Conservation (phyloP, 768 basidiomycete species). For the Pleurotus tuber-regium region DNA sequence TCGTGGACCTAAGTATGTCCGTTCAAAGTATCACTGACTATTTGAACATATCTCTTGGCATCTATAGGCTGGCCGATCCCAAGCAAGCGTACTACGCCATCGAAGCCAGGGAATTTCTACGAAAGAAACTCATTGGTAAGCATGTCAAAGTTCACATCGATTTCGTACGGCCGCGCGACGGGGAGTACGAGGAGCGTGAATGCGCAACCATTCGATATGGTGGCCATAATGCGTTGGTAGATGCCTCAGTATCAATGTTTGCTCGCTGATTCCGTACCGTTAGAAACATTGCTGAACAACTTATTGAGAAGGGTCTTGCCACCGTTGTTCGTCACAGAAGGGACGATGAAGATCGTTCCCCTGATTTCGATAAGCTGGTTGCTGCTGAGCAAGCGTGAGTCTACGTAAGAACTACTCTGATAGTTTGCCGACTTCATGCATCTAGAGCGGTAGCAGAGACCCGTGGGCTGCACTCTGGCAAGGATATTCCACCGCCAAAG, state of each 20-base stretch:
- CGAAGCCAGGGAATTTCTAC: conserved; percentile 90
- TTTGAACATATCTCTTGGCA: conserved; percentile 2
- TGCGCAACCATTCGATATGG: conserved; percentile 88
- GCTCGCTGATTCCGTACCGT: conserved; percentile 1
- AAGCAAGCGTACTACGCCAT: conserved; percentile 86
- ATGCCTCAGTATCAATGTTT: conserved; percentile 2
- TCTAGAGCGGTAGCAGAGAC: conserved; percentile 71
- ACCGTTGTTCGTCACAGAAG: conserved; percentile 88
- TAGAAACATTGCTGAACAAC: conserved; percentile 89
- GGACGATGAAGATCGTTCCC: conserved; percentile 94
- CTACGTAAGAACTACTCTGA: not conserved
- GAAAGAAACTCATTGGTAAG: conserved; percentile 92
- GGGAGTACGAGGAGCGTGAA: conserved; percentile 92
- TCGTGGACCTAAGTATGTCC: conserved; percentile 70
- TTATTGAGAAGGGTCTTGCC: conserved; percentile 92
- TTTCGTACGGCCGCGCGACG: conserved; percentile 88
- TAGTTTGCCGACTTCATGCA: conserved; percentile 12
- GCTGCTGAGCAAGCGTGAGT: conserved; percentile 87
- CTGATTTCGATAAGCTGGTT: conserved; percentile 95
- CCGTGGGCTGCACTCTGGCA: conserved; percentile 89
- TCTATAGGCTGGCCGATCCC: conserved; percentile 71
- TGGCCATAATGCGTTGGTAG: conserved; percentile 69
- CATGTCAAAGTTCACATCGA: conserved; percentile 81
- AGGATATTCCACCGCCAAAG: conserved; percentile 78
- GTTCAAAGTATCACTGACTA: not conserved